These are phyloP conservation scores for Solanum tacnaense DNA, from an alignment of 257 asterid genomes.

Conservation along the genomic window DNA sequence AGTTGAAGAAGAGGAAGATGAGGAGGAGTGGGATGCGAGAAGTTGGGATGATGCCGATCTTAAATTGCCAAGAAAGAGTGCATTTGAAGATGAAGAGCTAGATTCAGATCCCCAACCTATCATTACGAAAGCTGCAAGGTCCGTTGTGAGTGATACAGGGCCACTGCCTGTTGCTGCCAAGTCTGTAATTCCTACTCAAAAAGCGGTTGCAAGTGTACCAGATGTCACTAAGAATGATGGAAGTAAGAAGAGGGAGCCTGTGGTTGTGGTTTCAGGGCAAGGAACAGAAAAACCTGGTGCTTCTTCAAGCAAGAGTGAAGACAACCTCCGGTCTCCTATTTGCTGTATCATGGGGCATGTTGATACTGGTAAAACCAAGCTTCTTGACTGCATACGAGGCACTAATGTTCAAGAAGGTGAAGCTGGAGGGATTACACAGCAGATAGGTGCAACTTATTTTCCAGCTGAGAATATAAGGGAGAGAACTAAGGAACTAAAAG, in stretches of 20 bases:
- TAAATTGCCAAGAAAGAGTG: slow-evolving; percentile 69
- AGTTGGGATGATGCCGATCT: slow-evolving; percentile 94
- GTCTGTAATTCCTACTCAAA: slow-evolving; percentile 13
- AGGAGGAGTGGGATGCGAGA: slow-evolving; percentile 94
- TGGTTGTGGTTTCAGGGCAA: slow-evolving; percentile 13
- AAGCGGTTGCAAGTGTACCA: slow-evolving; percentile 7
- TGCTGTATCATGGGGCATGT: slow-evolving; percentile 99
- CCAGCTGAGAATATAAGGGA: slow-evolving; percentile 95
- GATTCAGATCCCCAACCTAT: slow-evolving; percentile 50
- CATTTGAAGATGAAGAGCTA: slow-evolving; percentile 75
- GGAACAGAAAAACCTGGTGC: slow-evolving; percentile 15
- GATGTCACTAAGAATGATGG: slow-evolving; percentile 20
- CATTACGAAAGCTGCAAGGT: slow-evolving; percentile 17
- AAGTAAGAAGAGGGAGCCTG: slow-evolving; percentile 14
- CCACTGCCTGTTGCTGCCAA: slow-evolving; percentile 12
- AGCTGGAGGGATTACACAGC: slow-evolving; percentile 99
- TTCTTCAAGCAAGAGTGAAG: slow-evolving; percentile 15
- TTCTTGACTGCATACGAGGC: slow-evolving; percentile 94
- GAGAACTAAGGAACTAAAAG: slow-evolving; percentile 90
- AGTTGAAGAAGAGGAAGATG: slow-evolving; percentile 16
- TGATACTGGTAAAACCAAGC: slow-evolving; percentile 95
- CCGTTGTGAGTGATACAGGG: background rate
- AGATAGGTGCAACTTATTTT: slow-evolving; percentile 96
- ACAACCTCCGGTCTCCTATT: slow-evolving; percentile 76
- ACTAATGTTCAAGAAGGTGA: slow-evolving; percentile 99